A percentile compares a stretch with the other conserved stretches of the same genome.
Conservation (phyloP, 768 basidiomycete species). For the Phylloporus rhodoxanthus region DNA sequence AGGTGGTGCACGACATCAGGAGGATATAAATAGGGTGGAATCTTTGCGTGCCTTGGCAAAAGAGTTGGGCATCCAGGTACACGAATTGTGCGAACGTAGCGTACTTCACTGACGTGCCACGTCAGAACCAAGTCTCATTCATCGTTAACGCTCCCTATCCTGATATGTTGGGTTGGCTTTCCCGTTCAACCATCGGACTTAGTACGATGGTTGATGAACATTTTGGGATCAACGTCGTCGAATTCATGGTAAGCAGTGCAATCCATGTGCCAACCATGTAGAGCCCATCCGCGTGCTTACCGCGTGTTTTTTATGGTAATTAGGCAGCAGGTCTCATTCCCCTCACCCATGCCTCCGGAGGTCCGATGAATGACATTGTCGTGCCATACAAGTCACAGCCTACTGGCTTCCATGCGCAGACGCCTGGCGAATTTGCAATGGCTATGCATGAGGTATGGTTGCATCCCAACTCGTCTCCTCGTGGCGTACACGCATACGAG, state of each 20-base stretch:
- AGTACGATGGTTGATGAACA: slow-evolving; percentile 99
- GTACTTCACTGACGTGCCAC: slow-evolving; percentile 2
- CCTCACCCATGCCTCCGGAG: slow-evolving; percentile 88
- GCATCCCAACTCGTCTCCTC: neutral
- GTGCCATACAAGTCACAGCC: slow-evolving; percentile 65
- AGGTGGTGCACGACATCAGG: slow-evolving; percentile 78
- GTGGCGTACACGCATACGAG: neutral
- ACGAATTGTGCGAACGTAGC: slow-evolving; percentile 9
- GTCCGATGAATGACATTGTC: slow-evolving; percentile 87
- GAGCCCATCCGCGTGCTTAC: slow-evolving; percentile 10
- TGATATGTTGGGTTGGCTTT: slow-evolving; percentile 64
- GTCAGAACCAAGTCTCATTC: slow-evolving; percentile 66
- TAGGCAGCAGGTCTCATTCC: slow-evolving; percentile 94
- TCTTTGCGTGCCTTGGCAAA: slow-evolving; percentile 51
- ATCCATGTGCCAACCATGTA: neutral
- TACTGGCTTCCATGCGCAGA: slow-evolving; percentile 81
- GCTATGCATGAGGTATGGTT: slow-evolving; percentile 50
- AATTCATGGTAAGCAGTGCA: slow-evolving; percentile 75
- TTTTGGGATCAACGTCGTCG: slow-evolving; percentile 96
- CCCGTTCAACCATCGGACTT: slow-evolving; percentile 73
- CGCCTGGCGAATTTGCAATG: slow-evolving; percentile 58
- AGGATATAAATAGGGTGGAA: slow-evolving; percentile 66
- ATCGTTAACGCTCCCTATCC: slow-evolving; percentile 78
- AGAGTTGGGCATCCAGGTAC: slow-evolving; percentile 61
- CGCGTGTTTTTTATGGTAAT: slow-evolving; percentile 5